Percentiles rank a stretch among this genome's conserved stretches.
Evolutionary conservation across 2,329 filamentous ascomycete genomes (phyloP).

Genomic region (Didymella glomerata): DNA sequence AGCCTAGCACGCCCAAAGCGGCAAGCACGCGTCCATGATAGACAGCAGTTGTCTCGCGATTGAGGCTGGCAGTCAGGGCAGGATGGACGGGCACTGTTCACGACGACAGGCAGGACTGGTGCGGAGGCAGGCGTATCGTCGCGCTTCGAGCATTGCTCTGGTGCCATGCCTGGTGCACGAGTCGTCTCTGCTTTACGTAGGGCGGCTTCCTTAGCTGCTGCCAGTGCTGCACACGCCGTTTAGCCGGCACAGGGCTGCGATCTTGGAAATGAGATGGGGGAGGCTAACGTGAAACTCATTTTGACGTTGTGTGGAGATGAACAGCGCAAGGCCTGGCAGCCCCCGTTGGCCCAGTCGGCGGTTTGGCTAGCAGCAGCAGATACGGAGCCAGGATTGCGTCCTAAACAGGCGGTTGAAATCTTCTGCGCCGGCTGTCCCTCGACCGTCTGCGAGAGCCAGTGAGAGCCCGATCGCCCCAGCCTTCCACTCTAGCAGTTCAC

Average conservation of each 20-base stretch:
- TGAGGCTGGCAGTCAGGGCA: neutral
- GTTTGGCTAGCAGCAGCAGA: conserved; percentile 14
- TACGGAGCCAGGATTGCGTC: conserved; percentile 10
- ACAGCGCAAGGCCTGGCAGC: conserved; percentile 1
- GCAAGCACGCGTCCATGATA: conserved; percentile 2
- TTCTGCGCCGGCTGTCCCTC: conserved; percentile 18
- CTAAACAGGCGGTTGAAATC: conserved; percentile 9
- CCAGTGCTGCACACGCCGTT: conserved; percentile 17
- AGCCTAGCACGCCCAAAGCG: conserved; percentile 12
- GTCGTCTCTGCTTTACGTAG: conserved; percentile 13
- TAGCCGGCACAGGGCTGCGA: conserved; percentile 18
- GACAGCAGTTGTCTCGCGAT: neutral
- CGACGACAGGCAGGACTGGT: neutral
- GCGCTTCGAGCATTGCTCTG: neutral
- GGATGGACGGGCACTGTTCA: neutral
- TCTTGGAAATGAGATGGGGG: conserved; percentile 16
- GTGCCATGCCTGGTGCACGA: conserved; percentile 15
- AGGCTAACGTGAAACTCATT: conserved; percentile 15
- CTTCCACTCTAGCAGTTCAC: neutral
- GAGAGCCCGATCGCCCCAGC: neutral
- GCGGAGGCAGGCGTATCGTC: neutral
- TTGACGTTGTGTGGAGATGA: conserved; percentile 22
- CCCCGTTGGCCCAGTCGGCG: conserved; percentile 9
- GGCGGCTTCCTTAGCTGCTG: conserved; percentile 18
- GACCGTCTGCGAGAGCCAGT: conserved; percentile 6